A percentile compares a stretch with the other conserved stretches of the same genome.
These are phyloP conservation scores for Coniferiporia weirii DNA, from an alignment of 1,284 basidiomycete species.

Conservation along the genomic window DNA sequence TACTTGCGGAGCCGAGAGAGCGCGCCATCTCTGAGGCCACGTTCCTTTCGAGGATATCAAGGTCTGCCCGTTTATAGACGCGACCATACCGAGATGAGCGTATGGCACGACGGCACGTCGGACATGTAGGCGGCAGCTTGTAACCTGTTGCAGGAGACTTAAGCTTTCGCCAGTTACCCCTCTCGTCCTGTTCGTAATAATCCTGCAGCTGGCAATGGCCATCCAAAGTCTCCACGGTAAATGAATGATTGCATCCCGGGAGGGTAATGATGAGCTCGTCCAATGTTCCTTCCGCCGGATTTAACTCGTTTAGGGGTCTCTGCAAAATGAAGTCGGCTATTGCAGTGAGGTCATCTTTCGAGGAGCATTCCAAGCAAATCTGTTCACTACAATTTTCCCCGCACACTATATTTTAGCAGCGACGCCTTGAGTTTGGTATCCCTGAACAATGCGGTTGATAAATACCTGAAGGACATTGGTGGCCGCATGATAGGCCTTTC, in stretches of 20 bases:
- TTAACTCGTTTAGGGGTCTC: constrained; percentile 45
- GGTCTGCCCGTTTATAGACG: constrained; percentile 51
- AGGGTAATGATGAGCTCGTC: constrained; percentile 59
- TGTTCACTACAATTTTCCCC: constrained; percentile 61
- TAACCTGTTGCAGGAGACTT: constrained; percentile 37
- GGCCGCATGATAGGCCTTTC: constrained; percentile 48
- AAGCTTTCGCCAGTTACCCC: constrained; percentile 40
- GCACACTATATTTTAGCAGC: constrained; percentile 41
- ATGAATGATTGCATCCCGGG: constrained; percentile 54
- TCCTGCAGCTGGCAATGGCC: constrained; percentile 47
- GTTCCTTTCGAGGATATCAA: constrained; percentile 61
- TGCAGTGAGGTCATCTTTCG: constrained; percentile 32
- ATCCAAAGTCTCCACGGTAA: constrained; percentile 70
- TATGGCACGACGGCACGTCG: constrained; percentile 48
- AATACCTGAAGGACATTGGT: constrained; percentile 63
- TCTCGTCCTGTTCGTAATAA: constrained; percentile 40
- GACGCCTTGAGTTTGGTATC: not conserved
- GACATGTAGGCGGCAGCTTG: constrained; percentile 47
- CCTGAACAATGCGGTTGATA: not conserved
- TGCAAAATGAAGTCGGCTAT: constrained; percentile 59
- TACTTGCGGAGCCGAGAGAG: constrained; percentile 31
- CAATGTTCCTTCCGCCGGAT: constrained; percentile 35
- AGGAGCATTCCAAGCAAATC: constrained; percentile 48
- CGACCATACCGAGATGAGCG: constrained; percentile 53
- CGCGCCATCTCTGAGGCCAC: constrained; percentile 48